These are phyloP conservation scores for Calocera viscosa DNA, from an alignment of 768 basidiomycete species.

Conservation along the genomic window DNA sequence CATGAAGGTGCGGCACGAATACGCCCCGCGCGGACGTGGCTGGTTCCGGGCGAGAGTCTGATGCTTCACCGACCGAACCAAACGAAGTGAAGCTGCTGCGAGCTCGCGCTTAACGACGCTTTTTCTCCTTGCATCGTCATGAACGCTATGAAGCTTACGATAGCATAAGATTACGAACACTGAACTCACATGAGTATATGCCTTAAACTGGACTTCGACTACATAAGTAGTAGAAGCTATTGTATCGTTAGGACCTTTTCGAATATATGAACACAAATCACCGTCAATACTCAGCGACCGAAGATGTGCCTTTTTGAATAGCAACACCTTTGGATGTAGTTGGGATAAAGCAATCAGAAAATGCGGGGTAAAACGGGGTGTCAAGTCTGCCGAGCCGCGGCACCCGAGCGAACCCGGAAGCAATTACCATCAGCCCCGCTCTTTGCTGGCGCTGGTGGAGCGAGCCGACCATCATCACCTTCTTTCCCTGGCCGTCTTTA, in stretches of 20 bases:
- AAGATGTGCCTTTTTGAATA: too few relatives aligned
- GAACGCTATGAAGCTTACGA: background rate
- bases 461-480: too few relatives aligned
- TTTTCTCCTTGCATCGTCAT: background rate
- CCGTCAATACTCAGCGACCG: too few relatives aligned
- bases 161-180: background rate
- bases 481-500: too few relatives aligned
- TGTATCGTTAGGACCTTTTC: background rate
- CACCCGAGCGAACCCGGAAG: too few relatives aligned
- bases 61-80: background rate
- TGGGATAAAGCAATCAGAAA: too few relatives aligned
- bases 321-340: too few relatives aligned
- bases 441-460: too few relatives aligned
- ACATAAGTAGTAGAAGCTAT: constrained; percentile 1
- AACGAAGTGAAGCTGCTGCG: background rate
- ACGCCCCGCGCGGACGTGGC: background rate
- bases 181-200: background rate
- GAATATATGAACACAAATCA: background rate
- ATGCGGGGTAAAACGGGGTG: too few relatives aligned
- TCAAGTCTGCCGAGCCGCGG: too few relatives aligned
- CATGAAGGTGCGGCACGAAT: constrained; percentile 1
- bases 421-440: too few relatives aligned
- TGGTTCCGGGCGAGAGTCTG: background rate
- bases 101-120: background rate
- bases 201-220: background rate